Base-by-base conservation (phyloP, 1,139 yeast genomes). In the Suzukiozyma palmioleophila region DNA sequence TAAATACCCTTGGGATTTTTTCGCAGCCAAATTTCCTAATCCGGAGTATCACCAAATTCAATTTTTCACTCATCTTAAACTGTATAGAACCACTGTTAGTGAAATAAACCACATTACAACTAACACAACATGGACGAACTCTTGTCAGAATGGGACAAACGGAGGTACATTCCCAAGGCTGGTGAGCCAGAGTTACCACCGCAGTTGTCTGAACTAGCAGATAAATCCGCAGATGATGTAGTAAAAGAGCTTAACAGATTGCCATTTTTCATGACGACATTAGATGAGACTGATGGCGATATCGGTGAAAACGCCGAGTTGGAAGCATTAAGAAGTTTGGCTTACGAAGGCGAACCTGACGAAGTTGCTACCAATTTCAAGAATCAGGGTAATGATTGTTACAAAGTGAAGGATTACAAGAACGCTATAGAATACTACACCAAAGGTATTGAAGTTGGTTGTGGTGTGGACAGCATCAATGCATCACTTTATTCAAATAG, bases 271-370 rank as follows among this genome's bases (percentile, higher is more conserved):
- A 94, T 92, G 98, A 89, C 92, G 8, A 76, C 85, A 52, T 63
- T 89, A 24, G 95, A 84, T 51, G 86, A 80, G 31, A 75, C 80
- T 6, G 86, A 84, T 53, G 92, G 87, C 8, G 84, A 79, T 8
- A 87, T 84, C 28, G 94, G 90, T 27, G 84, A 80, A 35, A 88
- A 87, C 53, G 56, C 72, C 5, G 82, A 79, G 39, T 64, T 94
- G 16, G 97, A 92, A 56, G 98, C 98, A 0, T 72, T 92, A 46
- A 83, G 81, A 56, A 92, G 96, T 10, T 69, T 94, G 53, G 97
- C 95, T 0, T 90, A 87, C 56, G 98, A 92, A 38, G 98, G 98
- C 27, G 96, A 88, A 46, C 97, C 97, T 0, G 81, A 84, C 51
- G 98, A 92, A 54, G 69, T 90, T 35, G 97, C 97, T 2, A 74